Evolutionary conservation across 2,329 filamentous ascomycete species (phyloP), one percentile per base, ranked within the genome.

Genomic region (Cercospora sojina): DNA sequence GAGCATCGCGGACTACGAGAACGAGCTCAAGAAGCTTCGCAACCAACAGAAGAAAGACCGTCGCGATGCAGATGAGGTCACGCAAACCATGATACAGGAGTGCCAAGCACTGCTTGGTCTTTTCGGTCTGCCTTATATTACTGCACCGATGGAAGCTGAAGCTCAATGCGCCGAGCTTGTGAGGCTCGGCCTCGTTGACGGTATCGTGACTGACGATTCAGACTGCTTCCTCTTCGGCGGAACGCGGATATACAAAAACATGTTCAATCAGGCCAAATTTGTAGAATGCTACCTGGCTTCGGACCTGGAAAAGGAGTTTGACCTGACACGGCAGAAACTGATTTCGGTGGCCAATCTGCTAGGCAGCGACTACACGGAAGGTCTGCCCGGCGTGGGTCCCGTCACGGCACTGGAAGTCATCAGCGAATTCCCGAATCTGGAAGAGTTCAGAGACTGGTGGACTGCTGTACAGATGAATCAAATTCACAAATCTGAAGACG

Each of bases 201-300:
- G 96, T 12, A 97, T 99, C 68, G 93, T 99, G 31, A 99, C 96
- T 0, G 95, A 99, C 74, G 95, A 99, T 77, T 96, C 91, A 2
- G 95, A 99, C 82, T 96, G 90, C 0, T 99, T 99, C 75, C 86
- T 99, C 0, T 99, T 99, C 78, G 96, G 95, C 18, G 96, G 95
- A 41, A 99, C 93, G 0, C 86, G 94, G 18, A 91, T 99, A 23
- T 99, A 99, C 84, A 99, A 99, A 79, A 99, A 99, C 82, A 96
- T 99, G 93, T 99, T 99, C 84, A 99, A 97, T 79, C 90, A 92
- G 73, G 95, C 95, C 78, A 99, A 99, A 77, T 96, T 92, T 73
- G 95, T 99, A 49, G 95, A 99, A 80, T 98, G 95, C 80, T 99
- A 98, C 76, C 85, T 99, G 9, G 82, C 88, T 2, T 83, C 83